These are phyloP conservation scores for Excoecaria cochinchinensis DNA, from an alignment of 345 rosid genomes.

Conservation along the genomic window DNA sequence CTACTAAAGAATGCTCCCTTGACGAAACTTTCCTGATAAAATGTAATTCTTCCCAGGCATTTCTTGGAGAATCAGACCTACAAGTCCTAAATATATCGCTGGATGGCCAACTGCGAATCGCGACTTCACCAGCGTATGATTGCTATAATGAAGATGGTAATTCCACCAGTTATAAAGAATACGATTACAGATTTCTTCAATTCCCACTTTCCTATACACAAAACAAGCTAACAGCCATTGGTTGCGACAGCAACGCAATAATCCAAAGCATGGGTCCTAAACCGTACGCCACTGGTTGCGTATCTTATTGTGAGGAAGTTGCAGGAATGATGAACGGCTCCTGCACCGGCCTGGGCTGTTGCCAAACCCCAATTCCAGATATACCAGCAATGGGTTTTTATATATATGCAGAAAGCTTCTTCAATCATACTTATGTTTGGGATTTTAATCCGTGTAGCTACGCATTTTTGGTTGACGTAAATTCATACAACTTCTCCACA, in stretches of 20 bases:
- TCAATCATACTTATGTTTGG: background rate
- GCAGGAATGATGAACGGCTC: background rate
- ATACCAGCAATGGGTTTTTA: background rate
- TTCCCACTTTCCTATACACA: constrained; percentile 6
- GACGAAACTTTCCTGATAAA: background rate
- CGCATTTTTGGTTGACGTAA: constrained; percentile 23
- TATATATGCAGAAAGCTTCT: accelerated
- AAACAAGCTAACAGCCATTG: constrained; percentile 30
- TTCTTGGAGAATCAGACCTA: background rate
- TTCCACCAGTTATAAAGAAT: background rate
- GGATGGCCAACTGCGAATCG: background rate
- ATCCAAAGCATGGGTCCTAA: background rate
- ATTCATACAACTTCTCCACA: constrained; percentile 22
- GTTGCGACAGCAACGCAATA: constrained; percentile 28
- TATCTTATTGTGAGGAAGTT: constrained; percentile 4
- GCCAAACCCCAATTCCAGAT: constrained; percentile 10
- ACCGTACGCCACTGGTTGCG: constrained; percentile 15
- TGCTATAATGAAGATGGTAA: background rate
- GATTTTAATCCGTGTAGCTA: constrained; percentile 32
- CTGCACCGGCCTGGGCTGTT: constrained; percentile 20
- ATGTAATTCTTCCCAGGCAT: background rate
- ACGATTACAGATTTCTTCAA: background rate
- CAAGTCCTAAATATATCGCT: background rate
- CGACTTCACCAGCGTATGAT: background rate
- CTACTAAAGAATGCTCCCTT: background rate